phyloP scores from a whole-genome alignment of 208 protist genomes.

The Tritrichomonas musculus region DNA sequence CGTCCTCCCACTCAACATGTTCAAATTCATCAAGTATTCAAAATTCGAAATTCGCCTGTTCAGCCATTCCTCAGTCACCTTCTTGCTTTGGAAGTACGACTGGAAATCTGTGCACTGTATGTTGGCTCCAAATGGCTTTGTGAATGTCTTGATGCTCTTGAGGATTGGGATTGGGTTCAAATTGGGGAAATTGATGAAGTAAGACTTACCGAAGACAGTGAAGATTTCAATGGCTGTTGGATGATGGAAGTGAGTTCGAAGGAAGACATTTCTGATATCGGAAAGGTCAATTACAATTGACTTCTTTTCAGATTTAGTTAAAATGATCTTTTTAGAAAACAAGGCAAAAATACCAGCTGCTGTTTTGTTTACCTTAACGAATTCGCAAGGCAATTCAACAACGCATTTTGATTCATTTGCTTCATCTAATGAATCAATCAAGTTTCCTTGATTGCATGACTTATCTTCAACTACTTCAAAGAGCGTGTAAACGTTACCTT shows the following conservation, averaged over 20 bases:
- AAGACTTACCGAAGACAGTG: neutral
- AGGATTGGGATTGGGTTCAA: neutral
- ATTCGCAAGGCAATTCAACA: constrained; percentile 14
- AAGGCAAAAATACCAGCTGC: neutral
- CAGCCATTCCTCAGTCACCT: neutral
- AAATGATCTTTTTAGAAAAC: neutral
- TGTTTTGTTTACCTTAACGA: neutral
- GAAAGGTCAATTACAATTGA: neutral
- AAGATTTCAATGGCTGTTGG: constrained; percentile 32
- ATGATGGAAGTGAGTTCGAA: neutral
- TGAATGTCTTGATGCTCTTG: neutral
- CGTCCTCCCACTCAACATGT: constrained; percentile 83
- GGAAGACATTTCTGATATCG: neutral
- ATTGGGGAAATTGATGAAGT: constrained; percentile 22
- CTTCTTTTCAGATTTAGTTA: neutral
- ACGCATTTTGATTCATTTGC: neutral
- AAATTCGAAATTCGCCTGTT: constrained; percentile 67
- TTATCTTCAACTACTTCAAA: neutral
- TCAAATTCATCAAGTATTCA: constrained; percentile 94
- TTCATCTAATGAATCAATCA: no score
- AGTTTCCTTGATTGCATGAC: neutral
- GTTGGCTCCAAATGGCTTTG: neutral
- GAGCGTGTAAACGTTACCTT: neutral
- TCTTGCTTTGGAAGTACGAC: neutral
- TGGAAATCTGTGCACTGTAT: neutral